phyloP scores from a whole-genome alignment of 1,284 basidiomycete species.

The Cryptococcus neoformans region DNA sequence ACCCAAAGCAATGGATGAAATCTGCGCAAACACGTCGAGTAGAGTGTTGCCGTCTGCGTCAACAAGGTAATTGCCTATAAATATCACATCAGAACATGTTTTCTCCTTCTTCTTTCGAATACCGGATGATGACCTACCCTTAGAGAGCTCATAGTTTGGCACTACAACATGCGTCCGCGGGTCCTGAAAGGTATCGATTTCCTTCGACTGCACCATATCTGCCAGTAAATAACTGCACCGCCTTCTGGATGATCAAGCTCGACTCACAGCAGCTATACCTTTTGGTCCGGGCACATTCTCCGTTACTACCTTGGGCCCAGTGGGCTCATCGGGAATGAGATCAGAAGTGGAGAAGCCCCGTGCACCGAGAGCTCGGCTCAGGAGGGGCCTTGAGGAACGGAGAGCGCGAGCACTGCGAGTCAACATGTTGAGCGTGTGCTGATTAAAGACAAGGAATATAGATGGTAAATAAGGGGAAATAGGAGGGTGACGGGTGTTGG shows the following conservation, averaged over 20 bases:
- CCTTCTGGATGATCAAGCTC: background rate
- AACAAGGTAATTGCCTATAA: constrained; percentile 52
- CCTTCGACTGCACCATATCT: constrained; percentile 3
- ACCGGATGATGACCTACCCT: constrained; percentile 12
- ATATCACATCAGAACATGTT: background rate
- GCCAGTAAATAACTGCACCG: background rate
- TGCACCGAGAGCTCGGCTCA: background rate
- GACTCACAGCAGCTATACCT: constrained; percentile 18
- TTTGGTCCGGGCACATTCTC: constrained; percentile 23
- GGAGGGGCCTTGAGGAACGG: background rate
- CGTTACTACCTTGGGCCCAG: constrained; percentile 18
- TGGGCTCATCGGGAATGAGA: constrained; percentile 25
- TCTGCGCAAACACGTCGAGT: constrained; percentile 57
- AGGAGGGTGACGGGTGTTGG: too few species aligned
- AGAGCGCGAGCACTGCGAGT: background rate
- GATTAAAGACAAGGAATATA: too few species aligned
- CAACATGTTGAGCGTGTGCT: background rate
- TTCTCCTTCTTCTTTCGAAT: background rate
- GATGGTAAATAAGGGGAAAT: too few species aligned
- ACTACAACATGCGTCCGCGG: constrained; percentile 49
- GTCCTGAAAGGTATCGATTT: constrained; percentile 49
- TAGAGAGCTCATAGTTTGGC: constrained; percentile 41
- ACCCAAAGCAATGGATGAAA: constrained; percentile 50
- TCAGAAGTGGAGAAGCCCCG: constrained; percentile 19
- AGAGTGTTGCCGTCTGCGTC: constrained; percentile 57